Evolutionary conservation across 257 asterid species (phyloP), one percentile per base, ranked within the genome.

Genomic region (Salvia miltiorrhiza): DNA sequence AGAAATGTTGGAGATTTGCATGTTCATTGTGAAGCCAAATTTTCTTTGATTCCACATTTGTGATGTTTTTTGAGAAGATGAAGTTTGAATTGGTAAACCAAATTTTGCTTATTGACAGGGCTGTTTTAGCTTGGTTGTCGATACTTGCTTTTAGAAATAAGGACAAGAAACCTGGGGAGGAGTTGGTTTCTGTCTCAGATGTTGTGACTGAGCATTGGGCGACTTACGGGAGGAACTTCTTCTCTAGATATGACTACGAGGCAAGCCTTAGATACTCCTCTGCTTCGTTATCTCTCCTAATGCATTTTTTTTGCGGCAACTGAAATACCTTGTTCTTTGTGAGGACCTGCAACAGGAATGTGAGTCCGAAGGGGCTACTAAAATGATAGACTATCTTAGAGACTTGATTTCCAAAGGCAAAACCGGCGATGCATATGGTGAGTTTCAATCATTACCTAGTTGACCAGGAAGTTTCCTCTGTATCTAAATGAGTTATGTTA

Each of bases 91-190:
- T 69, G 19, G 24, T 81, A 59, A 76, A 73, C 23, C 37, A 26
- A 57, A 43, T 69, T 13, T 71, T 43, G 55, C 52, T 67, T 16
- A 66, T 32, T 64, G 47, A 39, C 84, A 93, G 99, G 99, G 97
- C 99, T 57, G 96, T 94, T 70, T 80, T 94, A 73, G 96, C 97
- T 72, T 94, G 99, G 99, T 84, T 94, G 81, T 91, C 99, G n/a
- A 91, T 94, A 70, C 66, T 94, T 75, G 96, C 99, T 40, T 81
- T 64, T 54, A 82, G 77, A 65, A 94, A 90, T 88, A 94, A 87
- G 89, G 92, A 85, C 77, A 89, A 77, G 80, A 89, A 79, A 67
- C 77, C 88, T 0, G 99, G 97, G 70, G 99, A 89, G 71, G 73
- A 81, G 63, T 72, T 94, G 80, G 85, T 87, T 79, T 91, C 96